Evolutionary conservation across 306 rosid species (phyloP), one percentile per base, ranked within the genome.

Genomic region (Dalbergia cochinchinensis): DNA sequence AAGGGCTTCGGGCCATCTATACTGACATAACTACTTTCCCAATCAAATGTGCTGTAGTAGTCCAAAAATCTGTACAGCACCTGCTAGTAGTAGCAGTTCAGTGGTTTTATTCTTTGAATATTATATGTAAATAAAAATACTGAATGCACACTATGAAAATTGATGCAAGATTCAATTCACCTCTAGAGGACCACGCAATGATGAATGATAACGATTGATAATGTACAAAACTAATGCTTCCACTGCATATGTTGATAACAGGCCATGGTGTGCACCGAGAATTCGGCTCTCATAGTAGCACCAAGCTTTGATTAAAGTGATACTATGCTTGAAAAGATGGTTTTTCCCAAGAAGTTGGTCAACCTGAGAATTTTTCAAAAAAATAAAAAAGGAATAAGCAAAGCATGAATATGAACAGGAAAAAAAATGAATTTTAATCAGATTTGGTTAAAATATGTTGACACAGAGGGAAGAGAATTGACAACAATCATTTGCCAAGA

Each of bases 201-300:
- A 82, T 78, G 85, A 53, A 87, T 90, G 92, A 77, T 78, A 92
- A 64, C 74, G 75, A 74, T 90, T 90, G 54, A 92, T 70, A 67
- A 92, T 74, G 60, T 83, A 85, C 78, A 92, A 71, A 73, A 92
- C 97, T 66, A 92, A 48, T 14, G 82, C 81, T 74, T 92, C 97
- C 13, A 90, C 74, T 6, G 91, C 97, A 81, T 92, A 92, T 41
- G 97, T 83, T 73, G 94, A 87, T 39, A 92, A 20, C 81, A 92
- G 61, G 73, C 94, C 92, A 83, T 84, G 83, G 62, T 77, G 88
- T 79, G 91, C 88, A 55, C 92, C 97, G 26, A 92, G 92, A 80
- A 87, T 84, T 73, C 92, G 88, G 79, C 94, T 88, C 83, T 92
- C 94, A 79, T 92, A 88, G 76, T 87, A 92, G 88, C 90, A 88